Evolutionary conservation across 192 early-diverging fungal species (phyloP), one percentile per base, ranked within the genome.

Genomic region (Coemansia sp.): DNA sequence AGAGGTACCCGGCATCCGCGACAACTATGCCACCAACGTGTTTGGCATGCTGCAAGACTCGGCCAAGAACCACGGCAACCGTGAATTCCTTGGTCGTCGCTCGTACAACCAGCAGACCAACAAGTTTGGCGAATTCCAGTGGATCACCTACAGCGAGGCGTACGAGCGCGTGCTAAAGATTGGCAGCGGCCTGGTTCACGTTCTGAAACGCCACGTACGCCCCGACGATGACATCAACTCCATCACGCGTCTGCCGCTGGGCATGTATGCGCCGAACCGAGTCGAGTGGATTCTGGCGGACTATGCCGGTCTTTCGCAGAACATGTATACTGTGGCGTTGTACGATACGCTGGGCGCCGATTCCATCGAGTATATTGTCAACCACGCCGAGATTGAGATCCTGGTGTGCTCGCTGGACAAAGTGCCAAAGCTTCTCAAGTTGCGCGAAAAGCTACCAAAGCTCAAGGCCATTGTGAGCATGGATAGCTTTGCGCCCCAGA

Each of bases 301-400:
- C 66, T 84, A 87, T 44, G 94, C 81, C 1, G 85, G 88, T 23
- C 72, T 88, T 38, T 85, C 87, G 46, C 90, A 93, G 64, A 87
- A 85, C 62, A 60, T 90, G 39, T 85, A 84, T 62, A 79, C 85
- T 5, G 94, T 96, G 11, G 89, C 95, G 6, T 81, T 97, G 38
- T 95, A 96, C 76, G 95, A 97, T 72, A 95, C 94, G 19, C 86
- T 97, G 16, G 97, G 93, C 55, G 87, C 89, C 0, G 91, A 94
- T 32, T 86, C 92, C 9, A 82, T 96, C 46, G 87, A 91, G 77
- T 95, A 91, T 64, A 93, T 96, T 42, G 68, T 96, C 23, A 95
- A 93, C 76, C 93, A 96, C 58, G 85, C 94, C 10, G 94, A 94
- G 42, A 82, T 92, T 57, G 77, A 87, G 28, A 68, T 90, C 28